A percentile compares a stretch with the other conserved stretches of the same genome.
Conservation (phyloP, 78 protist genomes). For the Emiliania huxleyi region DNA sequence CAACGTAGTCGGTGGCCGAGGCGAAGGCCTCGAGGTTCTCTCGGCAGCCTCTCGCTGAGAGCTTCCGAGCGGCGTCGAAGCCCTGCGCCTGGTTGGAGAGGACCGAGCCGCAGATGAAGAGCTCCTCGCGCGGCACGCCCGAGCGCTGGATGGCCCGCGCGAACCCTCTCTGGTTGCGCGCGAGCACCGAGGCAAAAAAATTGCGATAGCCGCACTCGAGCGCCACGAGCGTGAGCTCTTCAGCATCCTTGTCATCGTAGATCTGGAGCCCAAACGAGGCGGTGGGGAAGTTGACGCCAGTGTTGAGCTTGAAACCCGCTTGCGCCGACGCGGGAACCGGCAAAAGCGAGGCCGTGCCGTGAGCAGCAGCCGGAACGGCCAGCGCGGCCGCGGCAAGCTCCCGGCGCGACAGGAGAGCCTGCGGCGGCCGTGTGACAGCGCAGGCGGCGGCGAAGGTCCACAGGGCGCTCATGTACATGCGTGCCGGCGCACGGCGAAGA, state of each 20-base stretch:
- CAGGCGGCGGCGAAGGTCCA: too few species aligned
- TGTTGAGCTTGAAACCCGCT: neutral
- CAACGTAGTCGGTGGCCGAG: neutral
- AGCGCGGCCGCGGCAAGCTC: too few species aligned
- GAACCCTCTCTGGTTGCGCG: constrained; percentile 2
- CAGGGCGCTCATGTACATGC: too few species aligned
- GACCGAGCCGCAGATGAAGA: constrained; percentile 32
- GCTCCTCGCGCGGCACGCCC: constrained; percentile 28
- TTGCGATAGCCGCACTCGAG: neutral
- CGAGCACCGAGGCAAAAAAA: constrained; percentile 9
- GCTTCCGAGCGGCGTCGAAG: neutral
- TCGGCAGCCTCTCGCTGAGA: neutral
- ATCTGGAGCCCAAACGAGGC: constrained; percentile 12
- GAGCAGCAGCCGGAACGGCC: too few species aligned
- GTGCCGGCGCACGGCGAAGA: too few species aligned
- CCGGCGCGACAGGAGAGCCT: too few species aligned
- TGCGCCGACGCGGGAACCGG: too few species aligned
- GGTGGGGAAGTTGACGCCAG: neutral
- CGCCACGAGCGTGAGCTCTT: neutral
- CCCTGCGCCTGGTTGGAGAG: constrained; percentile 3
- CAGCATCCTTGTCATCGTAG: constrained; percentile 11
- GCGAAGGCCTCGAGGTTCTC: neutral
- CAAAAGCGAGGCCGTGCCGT: too few species aligned
- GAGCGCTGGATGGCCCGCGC: neutral
- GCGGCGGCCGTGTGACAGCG: too few species aligned